These are phyloP conservation scores for Trichoderma koningiopsis DNA, from an alignment of 2,329 filamentous ascomycete species.

Conservation along the genomic window DNA sequence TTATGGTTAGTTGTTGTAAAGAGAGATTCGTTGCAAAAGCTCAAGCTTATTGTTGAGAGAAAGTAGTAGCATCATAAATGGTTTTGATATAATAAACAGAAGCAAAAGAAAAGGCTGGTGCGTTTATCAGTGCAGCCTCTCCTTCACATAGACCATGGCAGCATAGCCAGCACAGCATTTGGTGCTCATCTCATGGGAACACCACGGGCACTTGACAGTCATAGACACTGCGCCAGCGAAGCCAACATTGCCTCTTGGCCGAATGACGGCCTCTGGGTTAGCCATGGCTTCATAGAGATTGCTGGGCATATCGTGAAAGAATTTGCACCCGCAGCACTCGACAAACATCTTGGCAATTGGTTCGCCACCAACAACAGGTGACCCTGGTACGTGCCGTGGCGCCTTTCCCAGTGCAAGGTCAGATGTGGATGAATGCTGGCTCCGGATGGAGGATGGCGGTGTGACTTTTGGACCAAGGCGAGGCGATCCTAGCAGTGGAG, in stretches of 20 bases:
- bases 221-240: slow-evolving; percentile 61
- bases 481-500: slow-evolving; percentile 16
- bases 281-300: slow-evolving; percentile 67
- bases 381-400: slow-evolving; percentile 7
- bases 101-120: not conserved
- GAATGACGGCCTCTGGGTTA: slow-evolving; percentile 57
- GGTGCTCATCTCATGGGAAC: slow-evolving; percentile 69
- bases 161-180: slow-evolving; percentile 70
- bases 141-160: slow-evolving; percentile 66
- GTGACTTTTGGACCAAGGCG: slow-evolving; percentile 20
- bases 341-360: slow-evolving; percentile 65
- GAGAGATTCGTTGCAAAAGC: slow-evolving; percentile 1
- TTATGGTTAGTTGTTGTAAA: slow-evolving; percentile 1
- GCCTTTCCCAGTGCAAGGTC: slow-evolving; percentile 11
- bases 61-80: slow-evolving; percentile 16
- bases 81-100: not conserved
- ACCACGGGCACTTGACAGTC: slow-evolving; percentile 71
- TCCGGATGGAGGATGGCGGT: slow-evolving; percentile 23
- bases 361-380: slow-evolving; percentile 34
- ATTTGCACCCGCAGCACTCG: slow-evolving; percentile 65
- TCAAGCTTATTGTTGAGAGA: not conserved
- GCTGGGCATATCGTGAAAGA: slow-evolving; percentile 67
- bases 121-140: slow-evolving; percentile 55
- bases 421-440: slow-evolving; percentile 8
- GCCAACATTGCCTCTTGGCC: slow-evolving; percentile 50